These are phyloP conservation scores for Striga hermonthica DNA, from an alignment of 305 asterid genomes.

Conservation along the genomic window DNA sequence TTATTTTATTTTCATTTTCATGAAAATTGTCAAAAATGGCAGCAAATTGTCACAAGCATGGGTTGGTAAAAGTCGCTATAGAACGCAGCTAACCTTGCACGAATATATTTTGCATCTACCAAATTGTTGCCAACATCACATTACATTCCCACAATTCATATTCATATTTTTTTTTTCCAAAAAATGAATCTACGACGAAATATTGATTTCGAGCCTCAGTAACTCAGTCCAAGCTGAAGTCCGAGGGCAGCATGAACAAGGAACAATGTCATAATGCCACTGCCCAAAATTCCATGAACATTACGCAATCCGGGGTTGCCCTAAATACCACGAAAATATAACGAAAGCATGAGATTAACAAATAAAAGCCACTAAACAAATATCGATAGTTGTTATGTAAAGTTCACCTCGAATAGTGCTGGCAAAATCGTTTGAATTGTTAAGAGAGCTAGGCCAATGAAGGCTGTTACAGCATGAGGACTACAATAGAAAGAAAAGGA, in stretches of 20 bases:
- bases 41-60: too few relatives aligned
- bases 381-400: background rate
- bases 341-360: background rate
- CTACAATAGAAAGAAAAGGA: slow-evolving; percentile 36
- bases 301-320: slow-evolving; percentile 76
- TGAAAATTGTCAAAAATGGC: too few relatives aligned
- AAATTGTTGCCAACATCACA: too few relatives aligned
- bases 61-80: too few relatives aligned
- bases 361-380: background rate
- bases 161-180: too few relatives aligned
- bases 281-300: slow-evolving; percentile 81
- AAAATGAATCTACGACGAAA: too few relatives aligned
- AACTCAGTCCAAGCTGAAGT: slow-evolving; percentile 85
- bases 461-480: slow-evolving; percentile 90
- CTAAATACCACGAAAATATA: slow-evolving; percentile 31
- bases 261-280: slow-evolving; percentile 90
- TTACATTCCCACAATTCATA: too few relatives aligned
- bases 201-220: slow-evolving; percentile 24
- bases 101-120: too few relatives aligned
- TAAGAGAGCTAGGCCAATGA: slow-evolving; percentile 77
- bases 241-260: slow-evolving; percentile 83
- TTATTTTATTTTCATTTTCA: too few relatives aligned
- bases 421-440: slow-evolving; percentile 69
- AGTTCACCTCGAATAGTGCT: slow-evolving; percentile 70
- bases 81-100: too few relatives aligned